Base-by-base conservation (phyloP, 139 green algal species). In the Coccomyxa sp. region DNA sequence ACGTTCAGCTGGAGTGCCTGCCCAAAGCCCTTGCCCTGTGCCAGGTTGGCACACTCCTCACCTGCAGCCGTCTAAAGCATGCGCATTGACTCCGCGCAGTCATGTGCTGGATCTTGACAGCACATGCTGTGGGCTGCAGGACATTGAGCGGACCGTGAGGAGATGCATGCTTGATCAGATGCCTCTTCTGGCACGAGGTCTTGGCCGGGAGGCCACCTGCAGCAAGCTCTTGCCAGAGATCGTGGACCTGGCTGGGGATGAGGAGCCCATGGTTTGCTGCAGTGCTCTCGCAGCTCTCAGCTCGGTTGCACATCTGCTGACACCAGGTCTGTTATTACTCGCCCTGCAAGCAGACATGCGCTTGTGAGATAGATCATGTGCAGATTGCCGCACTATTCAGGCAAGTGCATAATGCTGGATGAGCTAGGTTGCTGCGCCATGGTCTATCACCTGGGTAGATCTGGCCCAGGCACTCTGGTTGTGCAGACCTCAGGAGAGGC, bases 131-230 rank as follows among this genome's bases (percentile, higher is more conserved):
- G 50, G 27, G 50, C 50, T 64, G 50, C 50, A 64, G 50, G 77
- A 81, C 41, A 77, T 41, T 2, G 77, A 81, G 16, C 72, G 77
- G 37, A 70, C 77, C 7, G 77, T 81, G 39, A 68, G 77, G 29
- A 76, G 71, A 33, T 73, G 68, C 69, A 81, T 81, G 77, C 70
- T 39, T n/a, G 77, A 81, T 35, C 41, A 58, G 24, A 33, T 81
- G 77, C 33, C 40, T 8, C 37, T 31, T 35, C 29, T 81, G 33
- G 77, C 77, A 73, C 39, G 9, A 12, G 77, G 69, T 33, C 58
- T 81, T 34, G 77, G 77, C 39, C 77, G 54, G 5, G 77, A 81
- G 2, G 39, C 74, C 3, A 81, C 77, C 18, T 68, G 40, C 7
- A 40, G 39, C 44, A 70, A 35, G 16, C 44, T 81, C 10, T 69